These are phyloP conservation scores for Rosa hybrid DNA, from an alignment of 331 rosid species.

Conservation along the genomic window DNA sequence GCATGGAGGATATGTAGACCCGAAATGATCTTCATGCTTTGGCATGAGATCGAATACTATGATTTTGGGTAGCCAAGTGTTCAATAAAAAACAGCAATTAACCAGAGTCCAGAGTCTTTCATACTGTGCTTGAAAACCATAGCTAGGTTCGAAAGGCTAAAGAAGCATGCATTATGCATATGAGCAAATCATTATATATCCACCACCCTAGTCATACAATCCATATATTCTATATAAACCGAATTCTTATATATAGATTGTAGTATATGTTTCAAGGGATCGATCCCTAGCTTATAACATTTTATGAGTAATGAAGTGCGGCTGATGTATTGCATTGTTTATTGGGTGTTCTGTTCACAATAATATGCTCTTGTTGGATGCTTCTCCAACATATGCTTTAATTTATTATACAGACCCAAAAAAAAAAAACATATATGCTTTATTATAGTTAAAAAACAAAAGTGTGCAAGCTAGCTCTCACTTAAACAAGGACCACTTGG, in stretches of 20 bases:
- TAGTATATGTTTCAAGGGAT: neutral
- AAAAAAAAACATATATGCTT: slow-evolving; percentile 23
- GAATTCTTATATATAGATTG: neutral
- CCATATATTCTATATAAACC: neutral
- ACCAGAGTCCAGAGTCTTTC: slow-evolving; percentile 26
- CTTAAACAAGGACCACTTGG: slow-evolving; percentile 37
- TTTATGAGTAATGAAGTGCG: neutral
- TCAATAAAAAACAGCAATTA: neutral
- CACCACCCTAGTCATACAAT: slow-evolving; percentile 33
- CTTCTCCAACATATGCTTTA: slow-evolving; percentile 55
- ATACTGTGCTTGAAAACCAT: slow-evolving; percentile 35
- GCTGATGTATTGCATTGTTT: slow-evolving; percentile 5
- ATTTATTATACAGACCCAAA: neutral
- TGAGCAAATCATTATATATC: slow-evolving; percentile 51
- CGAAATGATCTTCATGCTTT: slow-evolving; percentile 16
- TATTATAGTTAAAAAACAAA: slow-evolving; percentile 15
- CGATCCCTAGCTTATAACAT: neutral
- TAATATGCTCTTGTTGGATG: slow-evolving; percentile 52
- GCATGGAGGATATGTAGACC: slow-evolving; percentile 8
- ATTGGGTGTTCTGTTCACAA: slow-evolving; percentile 4
- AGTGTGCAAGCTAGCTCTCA: slow-evolving; percentile 15
- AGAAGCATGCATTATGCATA: slow-evolving; percentile 29
- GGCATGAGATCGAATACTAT: slow-evolving; percentile 18
- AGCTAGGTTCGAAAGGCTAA: slow-evolving; percentile 34
- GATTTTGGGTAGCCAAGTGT: slow-evolving; percentile 9